phyloP scores from a whole-genome alignment of 768 basidiomycete species.

The Royoungia palumana region DNA sequence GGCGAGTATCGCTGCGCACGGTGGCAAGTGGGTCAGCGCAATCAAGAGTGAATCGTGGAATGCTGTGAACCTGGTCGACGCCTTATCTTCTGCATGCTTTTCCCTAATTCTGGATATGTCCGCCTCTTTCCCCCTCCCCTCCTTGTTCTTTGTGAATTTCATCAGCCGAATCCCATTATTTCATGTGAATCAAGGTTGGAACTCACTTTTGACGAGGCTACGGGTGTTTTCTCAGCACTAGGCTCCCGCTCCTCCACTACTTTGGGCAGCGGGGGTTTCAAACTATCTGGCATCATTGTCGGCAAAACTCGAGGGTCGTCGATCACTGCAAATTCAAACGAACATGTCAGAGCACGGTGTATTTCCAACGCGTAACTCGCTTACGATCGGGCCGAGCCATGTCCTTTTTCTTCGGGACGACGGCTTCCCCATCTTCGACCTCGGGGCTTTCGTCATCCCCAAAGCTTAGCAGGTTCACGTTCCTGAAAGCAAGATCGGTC shows the following conservation, averaged over 20 bases:
- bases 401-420: slow-evolving; percentile 69
- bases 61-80: slow-evolving; percentile 49
- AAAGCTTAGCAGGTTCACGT: slow-evolving; percentile 88
- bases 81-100: slow-evolving; percentile 69
- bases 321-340: slow-evolving; percentile 21
- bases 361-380: slow-evolving; percentile 29
- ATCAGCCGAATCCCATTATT: neutral
- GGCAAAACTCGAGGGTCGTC: slow-evolving; percentile 9
- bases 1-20: slow-evolving; percentile 52
- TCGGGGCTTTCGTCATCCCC: slow-evolving; percentile 66
- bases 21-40: slow-evolving; percentile 1
- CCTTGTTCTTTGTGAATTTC: slow-evolving; percentile 3
- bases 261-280: slow-evolving; percentile 3
- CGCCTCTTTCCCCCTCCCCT: slow-evolving; percentile 25
- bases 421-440: slow-evolving; percentile 51
- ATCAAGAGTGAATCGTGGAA: neutral
- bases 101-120: slow-evolving; percentile 74
- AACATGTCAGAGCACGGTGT: neutral
- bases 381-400: slow-evolving; percentile 81
- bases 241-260: slow-evolving; percentile 1
- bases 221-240: neutral
- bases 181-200: neutral
- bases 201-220: slow-evolving; percentile 18
- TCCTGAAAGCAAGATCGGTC: slow-evolving; percentile 43
- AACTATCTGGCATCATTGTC: slow-evolving; percentile 7